These are phyloP conservation scores for Podaxis carcinomalis DNA, from an alignment of 768 basidiomycete species.

Conservation along the genomic window DNA sequence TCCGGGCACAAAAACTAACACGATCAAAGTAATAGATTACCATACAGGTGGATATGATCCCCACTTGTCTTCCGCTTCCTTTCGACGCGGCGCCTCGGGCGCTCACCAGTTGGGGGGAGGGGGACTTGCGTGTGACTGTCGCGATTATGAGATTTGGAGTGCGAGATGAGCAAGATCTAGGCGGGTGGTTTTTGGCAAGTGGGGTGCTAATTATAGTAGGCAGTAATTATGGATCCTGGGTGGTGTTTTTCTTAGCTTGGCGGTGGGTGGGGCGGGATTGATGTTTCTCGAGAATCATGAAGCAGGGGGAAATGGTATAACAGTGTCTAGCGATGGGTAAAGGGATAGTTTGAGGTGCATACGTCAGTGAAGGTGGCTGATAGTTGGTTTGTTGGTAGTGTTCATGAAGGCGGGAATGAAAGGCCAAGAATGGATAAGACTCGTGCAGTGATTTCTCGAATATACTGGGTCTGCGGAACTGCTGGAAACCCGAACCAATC, in stretches of 20 bases:
- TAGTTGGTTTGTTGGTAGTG: not conserved
- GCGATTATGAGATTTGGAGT: not conserved
- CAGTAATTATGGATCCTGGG: not conserved
- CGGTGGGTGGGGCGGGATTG: not conserved
- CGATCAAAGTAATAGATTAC: not conserved
- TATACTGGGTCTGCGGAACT: not conserved
- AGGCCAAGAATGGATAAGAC: not conserved
- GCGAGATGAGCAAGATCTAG: not conserved
- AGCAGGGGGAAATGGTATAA: not conserved
- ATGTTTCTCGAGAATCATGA: not conserved
- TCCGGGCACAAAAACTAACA: not conserved
- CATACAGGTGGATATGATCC: not conserved
- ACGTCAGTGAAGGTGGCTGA: not conserved
- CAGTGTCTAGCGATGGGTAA: not conserved
- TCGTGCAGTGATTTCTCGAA: not conserved
- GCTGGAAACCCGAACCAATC: not conserved
- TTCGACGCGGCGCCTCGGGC: not conserved
- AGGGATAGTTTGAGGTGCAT: not conserved
- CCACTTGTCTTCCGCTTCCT: not conserved
- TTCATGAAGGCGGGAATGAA: not conserved
- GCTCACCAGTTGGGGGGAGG: not conserved
- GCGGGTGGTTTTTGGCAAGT: not conserved
- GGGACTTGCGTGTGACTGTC: not conserved
- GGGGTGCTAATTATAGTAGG: conserved; percentile 7
- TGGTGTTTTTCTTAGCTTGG: not conserved